Evolutionary conservation across 2,329 filamentous ascomycete genomes (phyloP).

Genomic region (Paecilomyces fulvus): DNA sequence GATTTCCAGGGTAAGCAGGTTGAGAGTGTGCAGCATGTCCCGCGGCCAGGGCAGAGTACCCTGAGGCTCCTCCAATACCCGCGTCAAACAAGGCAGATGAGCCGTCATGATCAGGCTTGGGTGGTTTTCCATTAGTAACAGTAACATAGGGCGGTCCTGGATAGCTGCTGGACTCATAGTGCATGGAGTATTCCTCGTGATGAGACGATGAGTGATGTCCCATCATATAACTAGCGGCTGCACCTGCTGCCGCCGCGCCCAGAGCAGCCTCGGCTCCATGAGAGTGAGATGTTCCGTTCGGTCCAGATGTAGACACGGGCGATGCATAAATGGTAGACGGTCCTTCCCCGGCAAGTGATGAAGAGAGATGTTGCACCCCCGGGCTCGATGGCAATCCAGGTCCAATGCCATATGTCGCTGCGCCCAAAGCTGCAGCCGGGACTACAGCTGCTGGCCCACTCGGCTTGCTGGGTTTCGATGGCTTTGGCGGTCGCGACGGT

Average conservation of each 20-base stretch:
- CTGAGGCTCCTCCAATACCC: conserved; percentile 26
- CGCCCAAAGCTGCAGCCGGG: conserved; percentile 18
- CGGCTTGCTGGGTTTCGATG: neutral
- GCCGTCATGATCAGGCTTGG: conserved; percentile 36
- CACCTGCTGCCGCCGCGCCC: conserved; percentile 31
- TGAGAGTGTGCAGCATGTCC: conserved; percentile 17
- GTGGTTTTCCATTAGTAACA: conserved; percentile 18
- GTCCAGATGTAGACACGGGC: conserved; percentile 4
- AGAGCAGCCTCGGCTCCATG: conserved; percentile 25
- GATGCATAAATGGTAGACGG: conserved; percentile 12
- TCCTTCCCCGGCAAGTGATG: neutral
- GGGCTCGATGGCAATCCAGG: conserved; percentile 16
- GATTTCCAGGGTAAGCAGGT: conserved; percentile 1
- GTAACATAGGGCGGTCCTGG: neutral
- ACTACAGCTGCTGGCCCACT: conserved; percentile 13
- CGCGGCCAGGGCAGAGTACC: conserved; percentile 29
- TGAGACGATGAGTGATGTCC: conserved; percentile 21
- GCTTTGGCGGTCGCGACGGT: neutral
- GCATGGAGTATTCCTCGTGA: conserved; percentile 10
- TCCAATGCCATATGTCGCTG: conserved; percentile 37
- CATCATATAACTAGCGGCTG: conserved; percentile 34
- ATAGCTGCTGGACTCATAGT: conserved; percentile 2
- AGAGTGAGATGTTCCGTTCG: conserved; percentile 19
- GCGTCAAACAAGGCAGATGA: conserved; percentile 38
- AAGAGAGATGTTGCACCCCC: conserved; percentile 1